These are phyloP conservation scores for Juglanconis sp. DNA, from an alignment of 2,329 filamentous ascomycete genomes.

Conservation along the genomic window DNA sequence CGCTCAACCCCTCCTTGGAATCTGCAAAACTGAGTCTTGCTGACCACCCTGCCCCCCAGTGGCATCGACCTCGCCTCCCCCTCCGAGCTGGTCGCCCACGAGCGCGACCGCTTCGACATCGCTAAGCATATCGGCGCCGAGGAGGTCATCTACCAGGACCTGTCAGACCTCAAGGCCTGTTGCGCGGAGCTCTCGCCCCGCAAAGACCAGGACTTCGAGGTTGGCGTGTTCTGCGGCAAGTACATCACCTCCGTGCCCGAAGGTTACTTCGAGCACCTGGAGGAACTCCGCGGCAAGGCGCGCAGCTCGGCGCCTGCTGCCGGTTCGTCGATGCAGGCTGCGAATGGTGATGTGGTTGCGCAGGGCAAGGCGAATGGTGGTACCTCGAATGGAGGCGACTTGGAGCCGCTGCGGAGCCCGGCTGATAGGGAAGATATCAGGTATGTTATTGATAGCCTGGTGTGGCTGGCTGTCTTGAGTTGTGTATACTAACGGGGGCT, in stretches of 20 bases:
- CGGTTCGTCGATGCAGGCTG: background rate
- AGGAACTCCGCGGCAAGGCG: slow-evolving; percentile 67
- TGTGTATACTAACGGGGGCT: background rate
- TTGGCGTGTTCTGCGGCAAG: slow-evolving; percentile 86
- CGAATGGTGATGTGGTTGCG: background rate
- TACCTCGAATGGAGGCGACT: background rate
- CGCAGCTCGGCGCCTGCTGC: slow-evolving; percentile 41
- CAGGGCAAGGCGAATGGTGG: background rate
- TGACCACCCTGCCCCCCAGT: background rate
- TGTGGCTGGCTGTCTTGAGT: background rate
- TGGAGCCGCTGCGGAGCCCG: background rate
- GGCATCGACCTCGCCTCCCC: slow-evolving; percentile 15
- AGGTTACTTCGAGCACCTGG: slow-evolving; percentile 79
- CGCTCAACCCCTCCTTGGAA: background rate
- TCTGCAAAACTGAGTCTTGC: background rate
- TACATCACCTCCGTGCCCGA: slow-evolving; percentile 79
- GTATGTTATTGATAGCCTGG: background rate
- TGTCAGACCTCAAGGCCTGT: slow-evolving; percentile 75
- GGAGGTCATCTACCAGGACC: slow-evolving; percentile 54
- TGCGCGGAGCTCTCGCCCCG: slow-evolving; percentile 69
- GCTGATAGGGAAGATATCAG: slow-evolving; percentile 6
- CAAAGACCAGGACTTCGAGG: slow-evolving; percentile 66
- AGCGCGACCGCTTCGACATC: slow-evolving; percentile 38
- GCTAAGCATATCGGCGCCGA: slow-evolving; percentile 41
- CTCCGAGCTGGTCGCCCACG: slow-evolving; percentile 39